These are phyloP conservation scores for Saccharomyces hybrid DNA, from an alignment of 1,139 yeast species.

Conservation along the genomic window DNA sequence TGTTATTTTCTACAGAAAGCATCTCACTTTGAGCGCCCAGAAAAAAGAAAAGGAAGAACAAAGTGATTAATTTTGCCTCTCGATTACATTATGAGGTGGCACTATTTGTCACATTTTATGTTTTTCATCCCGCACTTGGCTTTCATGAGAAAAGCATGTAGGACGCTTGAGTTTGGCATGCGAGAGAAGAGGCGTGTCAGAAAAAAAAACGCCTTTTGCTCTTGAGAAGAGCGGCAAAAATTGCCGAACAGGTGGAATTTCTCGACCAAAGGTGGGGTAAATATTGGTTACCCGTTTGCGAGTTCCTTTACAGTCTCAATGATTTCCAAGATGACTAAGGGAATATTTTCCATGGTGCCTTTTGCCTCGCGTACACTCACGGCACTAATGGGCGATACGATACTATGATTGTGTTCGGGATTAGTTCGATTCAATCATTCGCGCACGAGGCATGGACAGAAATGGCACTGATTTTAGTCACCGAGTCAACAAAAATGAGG, in stretches of 20 bases:
- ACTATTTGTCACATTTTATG: neutral
- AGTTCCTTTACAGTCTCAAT: neutral
- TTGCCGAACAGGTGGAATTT: neutral
- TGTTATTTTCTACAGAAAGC: neutral
- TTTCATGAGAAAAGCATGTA: neutral
- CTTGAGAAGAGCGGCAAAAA: neutral
- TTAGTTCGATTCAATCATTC: neutral
- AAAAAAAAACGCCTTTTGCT: neutral
- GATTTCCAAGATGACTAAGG: neutral
- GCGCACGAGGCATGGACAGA: neutral
- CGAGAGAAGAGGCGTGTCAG: neutral
- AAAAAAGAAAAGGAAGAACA: neutral
- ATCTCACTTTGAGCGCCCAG: neutral
- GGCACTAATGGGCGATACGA: neutral
- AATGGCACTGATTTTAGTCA: neutral
- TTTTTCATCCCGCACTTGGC: neutral
- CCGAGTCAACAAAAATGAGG: neutral
- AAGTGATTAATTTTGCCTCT: neutral
- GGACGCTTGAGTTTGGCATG: neutral
- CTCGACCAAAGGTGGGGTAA: neutral
- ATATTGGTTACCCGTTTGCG: neutral
- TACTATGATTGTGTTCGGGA: neutral
- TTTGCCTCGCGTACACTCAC: neutral
- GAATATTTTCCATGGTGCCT: neutral
- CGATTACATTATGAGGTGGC: neutral